phyloP scores from a whole-genome alignment of 306 rosid species.

The Gleditsia sinensis region DNA sequence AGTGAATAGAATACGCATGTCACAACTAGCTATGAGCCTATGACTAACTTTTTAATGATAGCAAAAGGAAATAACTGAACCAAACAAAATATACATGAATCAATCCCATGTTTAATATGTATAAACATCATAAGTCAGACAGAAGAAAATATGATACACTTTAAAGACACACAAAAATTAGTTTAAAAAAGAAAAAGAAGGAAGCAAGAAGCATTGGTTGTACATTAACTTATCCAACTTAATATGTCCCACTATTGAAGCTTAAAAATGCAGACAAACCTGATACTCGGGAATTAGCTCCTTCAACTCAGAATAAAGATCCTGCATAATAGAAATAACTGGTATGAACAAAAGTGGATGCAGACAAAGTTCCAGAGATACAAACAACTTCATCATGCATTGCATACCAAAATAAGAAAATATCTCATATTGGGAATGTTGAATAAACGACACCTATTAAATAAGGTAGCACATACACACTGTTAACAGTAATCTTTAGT shows the following conservation, averaged over 20 bases:
- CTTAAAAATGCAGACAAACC: slow-evolving; percentile 51
- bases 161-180: slow-evolving; percentile 10
- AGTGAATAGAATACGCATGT: slow-evolving; percentile 1
- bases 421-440: not conserved
- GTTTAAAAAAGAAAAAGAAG: not conserved
- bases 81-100: slow-evolving; percentile 6
- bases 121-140: slow-evolving; percentile 10
- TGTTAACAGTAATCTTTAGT: not conserved
- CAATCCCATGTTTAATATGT: not conserved
- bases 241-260: not conserved
- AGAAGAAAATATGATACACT: not conserved
- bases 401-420: not conserved
- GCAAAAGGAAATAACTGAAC: slow-evolving; percentile 22
- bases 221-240: slow-evolving; percentile 23
- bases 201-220: not conserved
- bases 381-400: not conserved
- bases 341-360: slow-evolving; percentile 12
- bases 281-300: slow-evolving; percentile 92
- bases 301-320: slow-evolving; percentile 78
- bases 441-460: not conserved
- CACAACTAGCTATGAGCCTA: not conserved
- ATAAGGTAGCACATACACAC: not conserved
- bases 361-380: not conserved
- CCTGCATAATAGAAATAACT: slow-evolving; percentile 53
- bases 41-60: not conserved